Evolutionary conservation across 1,284 basidiomycete species (phyloP).

Genomic region (Vanrija pseudolonga): DNA sequence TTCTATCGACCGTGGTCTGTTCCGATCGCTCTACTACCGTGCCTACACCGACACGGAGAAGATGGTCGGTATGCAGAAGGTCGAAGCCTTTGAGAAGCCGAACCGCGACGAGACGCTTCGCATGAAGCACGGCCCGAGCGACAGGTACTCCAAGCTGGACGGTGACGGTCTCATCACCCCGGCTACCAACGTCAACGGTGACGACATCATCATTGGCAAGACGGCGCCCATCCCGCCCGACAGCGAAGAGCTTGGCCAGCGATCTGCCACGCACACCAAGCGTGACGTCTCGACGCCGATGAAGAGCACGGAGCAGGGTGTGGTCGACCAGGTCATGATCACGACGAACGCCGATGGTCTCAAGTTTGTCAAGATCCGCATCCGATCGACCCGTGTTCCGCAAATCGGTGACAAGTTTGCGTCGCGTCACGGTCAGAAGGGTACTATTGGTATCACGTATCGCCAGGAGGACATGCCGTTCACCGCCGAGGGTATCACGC

Average conservation of each 20-base stretch:
- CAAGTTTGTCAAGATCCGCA: conserved; percentile 98
- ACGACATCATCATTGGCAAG: conserved; percentile 99
- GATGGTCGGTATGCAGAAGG: conserved; percentile 84
- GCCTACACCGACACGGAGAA: conserved; percentile 99
- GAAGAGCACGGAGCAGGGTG: conserved; percentile 96
- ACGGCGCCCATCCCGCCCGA: conserved; percentile 96
- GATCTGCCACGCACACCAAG: conserved; percentile 82
- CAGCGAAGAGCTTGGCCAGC: conserved; percentile 93
- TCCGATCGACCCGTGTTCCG: conserved; percentile 90
- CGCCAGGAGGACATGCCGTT: conserved; percentile 99
- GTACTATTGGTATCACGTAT: conserved; percentile 98
- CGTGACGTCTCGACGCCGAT: conserved; percentile 96
- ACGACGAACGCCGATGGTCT: conserved; percentile 94
- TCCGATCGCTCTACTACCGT: conserved; percentile 97
- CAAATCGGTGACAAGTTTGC: conserved; percentile 99
- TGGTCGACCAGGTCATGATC: conserved; percentile 94
- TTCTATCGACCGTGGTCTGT: conserved; percentile 94
- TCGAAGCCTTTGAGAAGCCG: conserved; percentile 98
- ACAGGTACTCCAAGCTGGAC: conserved; percentile 89
- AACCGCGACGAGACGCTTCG: conserved; percentile 87
- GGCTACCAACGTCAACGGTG: conserved; percentile 89
- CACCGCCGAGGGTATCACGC: conserved; percentile 90
- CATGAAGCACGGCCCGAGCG: conserved; percentile 87
- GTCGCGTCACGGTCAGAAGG: conserved; percentile 98
- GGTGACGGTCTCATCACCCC: conserved; percentile 93